phyloP scores from a whole-genome alignment of 1,284 basidiomycete species.

The Cutaneotrichosporon curvatum region DNA sequence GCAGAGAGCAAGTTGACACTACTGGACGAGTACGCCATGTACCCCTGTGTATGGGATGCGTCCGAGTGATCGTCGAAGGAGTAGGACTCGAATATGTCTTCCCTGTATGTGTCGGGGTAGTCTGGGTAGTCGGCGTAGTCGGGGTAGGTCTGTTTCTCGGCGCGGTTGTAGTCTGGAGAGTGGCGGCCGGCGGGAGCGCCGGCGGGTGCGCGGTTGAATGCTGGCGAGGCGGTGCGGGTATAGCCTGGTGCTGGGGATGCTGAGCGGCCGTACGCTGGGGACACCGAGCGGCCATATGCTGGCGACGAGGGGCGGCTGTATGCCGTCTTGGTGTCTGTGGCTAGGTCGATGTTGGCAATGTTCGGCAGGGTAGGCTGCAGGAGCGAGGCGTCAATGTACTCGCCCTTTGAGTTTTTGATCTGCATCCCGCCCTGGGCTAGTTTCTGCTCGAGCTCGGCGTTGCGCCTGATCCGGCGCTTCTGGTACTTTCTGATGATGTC shows the following conservation, averaged over 20 bases:
- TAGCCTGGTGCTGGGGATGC: background rate
- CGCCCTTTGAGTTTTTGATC: constrained; percentile 92
- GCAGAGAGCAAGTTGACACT: too few species aligned
- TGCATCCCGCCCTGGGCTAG: constrained; percentile 66
- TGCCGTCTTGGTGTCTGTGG: background rate
- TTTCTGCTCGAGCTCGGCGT: constrained; percentile 76
- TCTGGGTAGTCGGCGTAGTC: background rate
- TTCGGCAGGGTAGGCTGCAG: constrained; percentile 95
- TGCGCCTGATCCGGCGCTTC: constrained; percentile 74
- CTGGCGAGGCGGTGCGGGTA: background rate
- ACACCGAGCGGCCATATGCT: background rate
- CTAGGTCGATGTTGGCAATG: constrained; percentile 54
- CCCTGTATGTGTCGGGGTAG: constrained; percentile 1
- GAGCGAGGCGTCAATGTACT: constrained; percentile 54
- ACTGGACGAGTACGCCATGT: too few species aligned
- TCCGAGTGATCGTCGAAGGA: constrained; percentile 2
- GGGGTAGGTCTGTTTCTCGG: background rate
- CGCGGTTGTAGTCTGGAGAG: background rate
- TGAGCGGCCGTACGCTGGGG: background rate
- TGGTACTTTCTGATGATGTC: constrained; percentile 88
- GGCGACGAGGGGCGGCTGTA: background rate
- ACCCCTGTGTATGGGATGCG: background rate
- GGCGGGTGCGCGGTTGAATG: background rate
- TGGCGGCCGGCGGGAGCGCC: background rate
- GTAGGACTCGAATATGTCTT: too few species aligned